These are phyloP conservation scores for Ceratobasidium papillatum DNA, from an alignment of 1,284 basidiomycete genomes.

Conservation along the genomic window DNA sequence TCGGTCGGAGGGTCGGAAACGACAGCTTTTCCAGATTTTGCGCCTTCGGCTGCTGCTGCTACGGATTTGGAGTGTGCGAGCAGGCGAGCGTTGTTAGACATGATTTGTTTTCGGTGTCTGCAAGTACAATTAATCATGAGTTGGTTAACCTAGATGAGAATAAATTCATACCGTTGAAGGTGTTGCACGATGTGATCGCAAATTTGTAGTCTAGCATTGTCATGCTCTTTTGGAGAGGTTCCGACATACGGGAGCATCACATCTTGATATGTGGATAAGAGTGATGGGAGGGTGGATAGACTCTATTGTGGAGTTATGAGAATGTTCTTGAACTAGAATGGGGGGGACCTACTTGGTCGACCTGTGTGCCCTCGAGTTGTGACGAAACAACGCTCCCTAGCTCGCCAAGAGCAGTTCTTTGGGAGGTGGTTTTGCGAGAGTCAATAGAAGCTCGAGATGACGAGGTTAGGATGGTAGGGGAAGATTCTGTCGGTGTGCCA, in stretches of 20 bases:
- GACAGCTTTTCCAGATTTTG: slow-evolving; percentile 23
- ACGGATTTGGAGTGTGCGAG: slow-evolving; percentile 41
- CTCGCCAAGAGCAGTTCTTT: slow-evolving; percentile 1
- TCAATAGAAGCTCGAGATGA: slow-evolving; percentile 21
- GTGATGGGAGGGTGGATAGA: slow-evolving; percentile 3
- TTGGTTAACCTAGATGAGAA: neutral
- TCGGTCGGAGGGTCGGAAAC: slow-evolving; percentile 65
- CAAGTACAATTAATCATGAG: neutral
- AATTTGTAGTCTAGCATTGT: slow-evolving; percentile 10
- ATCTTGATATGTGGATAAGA: slow-evolving; percentile 19
- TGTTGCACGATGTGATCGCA: slow-evolving; percentile 32
- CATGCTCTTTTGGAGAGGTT: slow-evolving; percentile 33
- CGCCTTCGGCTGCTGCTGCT: slow-evolving; percentile 39
- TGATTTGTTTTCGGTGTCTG: slow-evolving; percentile 38
- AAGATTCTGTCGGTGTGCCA: slow-evolving; percentile 19
- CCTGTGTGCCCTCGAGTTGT: neutral
- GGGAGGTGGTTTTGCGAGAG: slow-evolving; percentile 19
- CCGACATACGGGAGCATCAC: slow-evolving; percentile 37
- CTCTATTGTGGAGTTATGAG: neutral
- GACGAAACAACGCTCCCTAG: slow-evolving; percentile 20
- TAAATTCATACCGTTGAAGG: neutral
- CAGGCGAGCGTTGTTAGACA: slow-evolving; percentile 42
- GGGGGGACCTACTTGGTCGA: slow-evolving; percentile 1
- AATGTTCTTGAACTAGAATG: neutral
- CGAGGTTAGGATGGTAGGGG: slow-evolving; percentile 11